Base-by-base conservation (phyloP, 108 stramenopile genomes). In the Aureococcus anophagefferens region DNA sequence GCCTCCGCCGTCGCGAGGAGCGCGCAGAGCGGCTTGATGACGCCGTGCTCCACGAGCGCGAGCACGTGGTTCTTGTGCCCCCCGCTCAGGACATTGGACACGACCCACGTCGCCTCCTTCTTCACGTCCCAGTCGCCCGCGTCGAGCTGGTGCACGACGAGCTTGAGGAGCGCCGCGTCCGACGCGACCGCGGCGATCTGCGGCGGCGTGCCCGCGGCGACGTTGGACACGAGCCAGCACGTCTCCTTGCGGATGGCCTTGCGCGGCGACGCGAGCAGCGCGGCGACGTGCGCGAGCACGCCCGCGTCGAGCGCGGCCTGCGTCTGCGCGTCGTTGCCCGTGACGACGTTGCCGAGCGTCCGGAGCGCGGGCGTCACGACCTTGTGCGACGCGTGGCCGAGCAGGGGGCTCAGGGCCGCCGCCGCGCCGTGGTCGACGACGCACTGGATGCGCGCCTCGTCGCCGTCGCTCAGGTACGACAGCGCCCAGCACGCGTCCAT, bases 271-370 rank as follows among this genome's bases (percentile, higher is more conserved):
- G 32, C 59, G 28, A 85, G 81, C 64, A 84, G 80, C 40, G 67
- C 72, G 29, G 81, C 79, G 29, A 86, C 76, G 46, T 67, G 76
- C 25, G 81, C 33, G 30, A 93, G 45, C 31, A 87, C 72, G 30
- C 91, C 91, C 31, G 89, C 86, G 76, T 94, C 87, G 67, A 96
- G 21, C 16, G 88, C 89, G 29, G 81, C 81, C 81, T 95, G 90
- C 15, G 96, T 95, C 62, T 94, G 91, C 4, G 69, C 63, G 62
- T 95, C 94, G 44, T 74, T 83, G 36, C 96, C 96, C 17, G 90
- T 81, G 13, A 93, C 94, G 72, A 97, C 89, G 80, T 96, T 97
- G 35, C 96, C 96, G 29, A 95, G 86, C 30, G 88, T 89, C 34
- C 96, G 76, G 36, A 97, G 83, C 28, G 90, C 90, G 15, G 96